These are phyloP conservation scores for Oryza rufipogon DNA, from an alignment of 176 grass and related monocot genomes.

Conservation along the genomic window DNA sequence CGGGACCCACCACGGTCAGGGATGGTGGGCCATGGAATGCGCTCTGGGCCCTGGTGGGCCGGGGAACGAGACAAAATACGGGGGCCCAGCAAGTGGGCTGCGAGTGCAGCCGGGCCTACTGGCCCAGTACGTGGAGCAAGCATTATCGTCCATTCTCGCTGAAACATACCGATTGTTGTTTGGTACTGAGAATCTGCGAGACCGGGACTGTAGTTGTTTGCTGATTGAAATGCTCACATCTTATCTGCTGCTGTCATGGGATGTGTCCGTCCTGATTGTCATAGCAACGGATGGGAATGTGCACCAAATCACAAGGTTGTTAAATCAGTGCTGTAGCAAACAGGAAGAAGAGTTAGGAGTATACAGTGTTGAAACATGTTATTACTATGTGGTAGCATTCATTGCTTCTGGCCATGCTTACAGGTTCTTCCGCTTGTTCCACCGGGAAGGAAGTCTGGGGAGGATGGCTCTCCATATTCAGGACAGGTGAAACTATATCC, in stretches of 20 bases:
- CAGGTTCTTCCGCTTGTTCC: constrained; percentile 97
- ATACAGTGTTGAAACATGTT: background rate
- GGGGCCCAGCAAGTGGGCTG: background rate
- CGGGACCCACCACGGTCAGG: too few relatives aligned
- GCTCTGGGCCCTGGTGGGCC: background rate
- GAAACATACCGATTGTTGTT: background rate
- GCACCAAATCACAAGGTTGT: background rate
- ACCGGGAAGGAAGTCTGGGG: constrained; percentile 80
- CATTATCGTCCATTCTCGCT: background rate
- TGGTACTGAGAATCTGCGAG: background rate
- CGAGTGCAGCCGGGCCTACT: background rate
- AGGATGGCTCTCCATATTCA: constrained; percentile 94
- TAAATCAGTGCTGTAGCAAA: background rate
- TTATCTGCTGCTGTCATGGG: background rate
- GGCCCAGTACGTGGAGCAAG: background rate
- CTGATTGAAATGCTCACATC: background rate
- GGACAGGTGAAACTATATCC: constrained; percentile 60
- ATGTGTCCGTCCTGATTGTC: background rate
- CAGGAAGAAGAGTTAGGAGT: background rate
- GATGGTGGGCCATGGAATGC: background rate
- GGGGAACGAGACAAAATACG: constrained; percentile 4
- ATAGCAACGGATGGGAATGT: background rate
- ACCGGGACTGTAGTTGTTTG: background rate
- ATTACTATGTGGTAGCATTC: background rate
- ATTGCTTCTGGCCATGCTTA: background rate